Evolutionary conservation across 495 filamentous ascomycete genomes (phyloP), one percentile per base, ranked within the genome.

Genomic region (Aspergillus affinis): DNA sequence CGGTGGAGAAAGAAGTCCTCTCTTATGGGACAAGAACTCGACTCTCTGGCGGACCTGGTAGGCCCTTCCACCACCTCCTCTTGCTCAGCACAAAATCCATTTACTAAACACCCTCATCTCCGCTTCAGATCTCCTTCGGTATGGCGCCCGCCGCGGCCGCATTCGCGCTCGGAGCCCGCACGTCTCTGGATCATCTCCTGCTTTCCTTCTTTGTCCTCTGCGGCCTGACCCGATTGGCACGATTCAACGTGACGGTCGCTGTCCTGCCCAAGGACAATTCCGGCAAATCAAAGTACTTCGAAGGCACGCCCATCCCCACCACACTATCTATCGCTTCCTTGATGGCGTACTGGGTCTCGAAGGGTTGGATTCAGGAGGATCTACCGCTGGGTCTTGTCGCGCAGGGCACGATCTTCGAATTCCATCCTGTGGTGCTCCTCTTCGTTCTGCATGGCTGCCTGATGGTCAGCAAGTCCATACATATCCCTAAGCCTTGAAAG

Each of bases 11-110:
- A 90, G 74, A 98, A 97, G 84, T 91, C 90, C 61, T 93, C 89
- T 57, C 78, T 98, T 68, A 98, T 98, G 94, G 94, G 94, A 4
- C 94, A 98, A 74, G 94, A 98, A 75, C 80, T 98, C 46, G 94
- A 98, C 75, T 97, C 93, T n/a, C 80, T 98, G 46, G 94, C 94
- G 46, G 94, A 98, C 73, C 71, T 98, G 78, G 94, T 98, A 89
- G 41, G 78, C 29, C 46, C 20, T 15, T 23, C n/a, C n/a, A n/a
- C n/a, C n/a, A n/a, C n/a, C n/a, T n/a, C 18, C 13, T 7, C 12
- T 12, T n/a, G 1, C 48, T 17, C 27, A 10, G 4, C n/a, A 27
- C 3, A 51, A 30, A 20, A 47, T 49, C 18, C 47, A 32, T n/a
- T 27, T 23, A 32, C 27, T 29, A 64, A 54, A 65, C 55, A 48